Evolutionary conservation across 331 rosid species (phyloP).

Genomic region (Stylosanthes scabra): DNA sequence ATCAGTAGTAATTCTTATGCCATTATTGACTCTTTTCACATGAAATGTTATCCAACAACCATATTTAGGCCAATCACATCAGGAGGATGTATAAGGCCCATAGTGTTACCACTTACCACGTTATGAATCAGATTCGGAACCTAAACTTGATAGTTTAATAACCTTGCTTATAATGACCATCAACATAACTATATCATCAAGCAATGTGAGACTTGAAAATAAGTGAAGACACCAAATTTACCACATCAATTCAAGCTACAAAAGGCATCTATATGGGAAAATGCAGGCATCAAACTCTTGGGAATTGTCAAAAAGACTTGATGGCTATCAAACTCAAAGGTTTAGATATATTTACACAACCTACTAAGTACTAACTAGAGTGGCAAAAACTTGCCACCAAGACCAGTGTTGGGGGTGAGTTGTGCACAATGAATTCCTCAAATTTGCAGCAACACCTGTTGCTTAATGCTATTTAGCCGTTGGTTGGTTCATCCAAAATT

Average conservation of each 20-base stretch:
- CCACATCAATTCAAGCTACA: neutral
- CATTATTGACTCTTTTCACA: no score
- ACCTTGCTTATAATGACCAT: neutral
- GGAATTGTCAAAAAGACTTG: neutral
- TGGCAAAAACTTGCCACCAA: slow-evolving; percentile 29
- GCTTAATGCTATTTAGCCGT: slow-evolving; percentile 33
- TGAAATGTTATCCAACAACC: no score
- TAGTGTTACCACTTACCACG: no score
- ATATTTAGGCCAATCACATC: no score
- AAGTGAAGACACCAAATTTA: neutral
- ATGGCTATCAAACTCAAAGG: slow-evolving; percentile 9
- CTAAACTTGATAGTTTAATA: no score
- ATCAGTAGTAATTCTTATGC: no score
- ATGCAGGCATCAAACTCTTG: slow-evolving; percentile 11
- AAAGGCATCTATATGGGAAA: neutral
- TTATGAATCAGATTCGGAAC: no score
- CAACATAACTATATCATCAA: no score
- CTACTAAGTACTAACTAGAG: slow-evolving; percentile 21
- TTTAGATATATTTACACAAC: slow-evolving; percentile 1
- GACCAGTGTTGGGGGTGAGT: neutral
- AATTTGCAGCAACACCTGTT: slow-evolving; percentile 23
- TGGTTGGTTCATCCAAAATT: slow-evolving; percentile 41
- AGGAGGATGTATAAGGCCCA: no score
- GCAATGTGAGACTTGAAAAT: no score
- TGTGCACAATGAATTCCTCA: slow-evolving; percentile 34